Evolutionary conservation across 371 early-diverging fungal genomes (phyloP), one percentile per base, ranked within the genome.

Genomic region (Zopfochytrium polystomum): DNA sequence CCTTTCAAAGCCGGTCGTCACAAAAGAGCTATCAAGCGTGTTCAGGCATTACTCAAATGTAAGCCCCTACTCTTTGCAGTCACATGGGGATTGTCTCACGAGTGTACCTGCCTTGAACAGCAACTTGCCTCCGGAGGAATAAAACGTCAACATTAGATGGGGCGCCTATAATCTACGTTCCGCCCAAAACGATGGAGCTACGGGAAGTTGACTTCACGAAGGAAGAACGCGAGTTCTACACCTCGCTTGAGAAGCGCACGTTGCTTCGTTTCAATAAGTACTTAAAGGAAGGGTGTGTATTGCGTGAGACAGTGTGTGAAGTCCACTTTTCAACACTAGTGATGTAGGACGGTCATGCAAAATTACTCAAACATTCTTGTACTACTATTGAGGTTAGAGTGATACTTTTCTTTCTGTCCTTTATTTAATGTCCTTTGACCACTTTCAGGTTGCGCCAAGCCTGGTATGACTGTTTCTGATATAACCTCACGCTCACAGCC

Each of bases 71-170:
- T n/a, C n/a, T n/a, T n/a, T n/a, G n/a, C n/a, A n/a, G n/a, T n/a
- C n/a, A n/a, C n/a, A n/a, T n/a, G n/a, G n/a, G n/a, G n/a, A n/a
- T n/a, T n/a, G n/a, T n/a, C n/a, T n/a, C n/a, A n/a, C n/a, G n/a
- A n/a, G n/a, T n/a, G n/a, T n/a, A n/a, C 0, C 55, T 88, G 45
- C n/a, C n/a, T n/a, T n/a, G n/a, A n/a, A 78, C 80, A 68, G 86
- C 87, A 0, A 73, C 87, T 30, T 84, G 86, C 79, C 73, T 90
- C n/a, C 75, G 91, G 47, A 74, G 91, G n/a, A 86, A 85, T 15
- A 90, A 90, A 57, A 73, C 70, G 20, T 73, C 74, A 18, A 46
- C 57, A 47, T 73, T 87, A 13, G 85, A 87, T 55, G 90, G 89
- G 27, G 75, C 77, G 35, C 87, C 85, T 30, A 70, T 87, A 15